Evolutionary conservation across 305 asterid species (phyloP), one percentile per base, ranked within the genome.

Genomic region (Caryopteris hybrid): DNA sequence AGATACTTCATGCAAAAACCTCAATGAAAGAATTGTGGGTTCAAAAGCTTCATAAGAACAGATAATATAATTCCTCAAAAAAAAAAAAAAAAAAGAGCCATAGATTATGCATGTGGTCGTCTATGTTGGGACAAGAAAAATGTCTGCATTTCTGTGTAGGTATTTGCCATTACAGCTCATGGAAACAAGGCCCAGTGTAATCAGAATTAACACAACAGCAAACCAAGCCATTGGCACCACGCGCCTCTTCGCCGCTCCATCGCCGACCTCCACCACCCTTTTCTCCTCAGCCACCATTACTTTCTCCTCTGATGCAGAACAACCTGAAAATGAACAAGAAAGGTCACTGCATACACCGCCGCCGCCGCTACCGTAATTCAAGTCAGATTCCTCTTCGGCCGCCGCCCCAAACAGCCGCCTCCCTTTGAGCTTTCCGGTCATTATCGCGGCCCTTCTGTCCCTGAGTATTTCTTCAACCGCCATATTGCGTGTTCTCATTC

Each of bases 371-470:
- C 31, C 29, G 36, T 33, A 36, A 20, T 43, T 39, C 67, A 17
- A 54, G 11, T 62, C 76, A 51, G 33, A 7, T 22, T 69, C 75
- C 67, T 43, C n/a, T n/a, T n/a, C n/a, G n/a, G n/a, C n/a, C n/a
- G n/a, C 41, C 17, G 72, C 76, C 23, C 16, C 10, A 45, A 84
- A 86, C 71, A 86, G 82, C 48, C 81, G 75, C 46, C 83, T 66
- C 8, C 88, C 80, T 66, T 63, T 75, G 10, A 84, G 72, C 61
- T 74, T 80, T 18, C 89, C 88, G 39, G 75, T 76, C 38, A 16
- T 53, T 13, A 80, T 56, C n/a, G 79, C 85, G 2, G 59, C 80
- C 80, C 84, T 74, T 63, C 92, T 69, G 34, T 86, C 85, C 43
- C 64, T 38, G 39, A 84, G 59, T 14, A 82, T 76, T 53, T 86